Conservation (phyloP, 2,329 filamentous ascomycete species). For the Aspergillus novoparasiticus region DNA sequence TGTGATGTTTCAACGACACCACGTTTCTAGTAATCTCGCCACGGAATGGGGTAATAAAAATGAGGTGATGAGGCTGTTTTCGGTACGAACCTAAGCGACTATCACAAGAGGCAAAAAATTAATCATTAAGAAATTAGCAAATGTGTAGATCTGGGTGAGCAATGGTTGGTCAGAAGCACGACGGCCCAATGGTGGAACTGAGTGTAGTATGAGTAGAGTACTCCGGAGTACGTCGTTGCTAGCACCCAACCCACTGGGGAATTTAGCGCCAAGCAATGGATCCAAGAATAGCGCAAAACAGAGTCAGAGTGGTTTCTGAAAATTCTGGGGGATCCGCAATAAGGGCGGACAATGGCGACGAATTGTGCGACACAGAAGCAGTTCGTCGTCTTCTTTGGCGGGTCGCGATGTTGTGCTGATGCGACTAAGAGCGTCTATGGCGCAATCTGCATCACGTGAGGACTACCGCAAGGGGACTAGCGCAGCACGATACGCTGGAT, state of each 20-base stretch:
- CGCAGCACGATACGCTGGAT: conserved; percentile 16
- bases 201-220: background rate
- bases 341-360: conserved; percentile 13
- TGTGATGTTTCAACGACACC: background rate
- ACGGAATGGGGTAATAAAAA: background rate
- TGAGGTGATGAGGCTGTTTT: background rate
- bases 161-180: background rate
- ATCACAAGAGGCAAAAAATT: background rate
- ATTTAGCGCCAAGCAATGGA: background rate
- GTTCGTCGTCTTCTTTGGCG: background rate
- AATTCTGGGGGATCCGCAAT: conserved; percentile 20
- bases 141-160: background rate
- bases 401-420: conserved; percentile 9
- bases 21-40: background rate
- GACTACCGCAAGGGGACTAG: background rate
- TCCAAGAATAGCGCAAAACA: background rate
- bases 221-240: background rate
- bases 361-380: conserved; percentile 14
- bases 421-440: conserved; percentile 18
- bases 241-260: background rate
- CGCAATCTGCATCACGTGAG: conserved; percentile 27
- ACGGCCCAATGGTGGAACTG: background rate
- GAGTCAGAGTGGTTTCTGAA: background rate
- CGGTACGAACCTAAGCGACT: background rate
- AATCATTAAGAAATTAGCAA: background rate